Percentiles rank a stretch among this genome's conserved stretches.
Conservation (phyloP, 345 rosid genomes). For the Erysimum cheiranthoides region DNA sequence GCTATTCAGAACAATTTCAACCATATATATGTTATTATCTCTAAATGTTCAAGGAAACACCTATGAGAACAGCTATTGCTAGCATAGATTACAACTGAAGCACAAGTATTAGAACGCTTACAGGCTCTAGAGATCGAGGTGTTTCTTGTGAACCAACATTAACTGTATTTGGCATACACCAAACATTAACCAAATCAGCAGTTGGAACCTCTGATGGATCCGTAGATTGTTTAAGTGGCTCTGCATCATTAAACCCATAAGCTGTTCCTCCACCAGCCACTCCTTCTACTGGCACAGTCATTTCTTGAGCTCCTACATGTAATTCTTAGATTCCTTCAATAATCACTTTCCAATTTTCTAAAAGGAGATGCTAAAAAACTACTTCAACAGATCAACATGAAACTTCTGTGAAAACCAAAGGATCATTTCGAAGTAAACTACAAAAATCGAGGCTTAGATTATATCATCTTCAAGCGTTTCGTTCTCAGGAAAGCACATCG, state of each 20-base stretch:
- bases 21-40: no score
- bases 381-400: no score
- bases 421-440: background rate
- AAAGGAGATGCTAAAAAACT: no score
- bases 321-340: constrained; percentile 9
- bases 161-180: constrained; percentile 90
- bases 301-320: constrained; percentile 35
- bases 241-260: constrained; percentile 87
- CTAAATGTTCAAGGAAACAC: background rate
- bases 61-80: no score
- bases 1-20: no score
- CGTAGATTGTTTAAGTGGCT: constrained; percentile 53
- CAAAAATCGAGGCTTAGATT: background rate
- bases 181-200: constrained; percentile 72
- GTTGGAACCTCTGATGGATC: constrained; percentile 74
- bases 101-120: constrained; percentile 49
- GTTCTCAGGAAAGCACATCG: constrained; percentile 9
- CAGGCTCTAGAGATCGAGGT: constrained; percentile 82
- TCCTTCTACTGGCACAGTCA: constrained; percentile 79
- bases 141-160: constrained; percentile 86
- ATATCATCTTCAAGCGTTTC: background rate
- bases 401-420: background rate
- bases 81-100: background rate
- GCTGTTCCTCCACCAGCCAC: constrained; percentile 99
- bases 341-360: no score